phyloP scores from a whole-genome alignment of 768 basidiomycete species.

The Cystofilobasidium macerans region DNA sequence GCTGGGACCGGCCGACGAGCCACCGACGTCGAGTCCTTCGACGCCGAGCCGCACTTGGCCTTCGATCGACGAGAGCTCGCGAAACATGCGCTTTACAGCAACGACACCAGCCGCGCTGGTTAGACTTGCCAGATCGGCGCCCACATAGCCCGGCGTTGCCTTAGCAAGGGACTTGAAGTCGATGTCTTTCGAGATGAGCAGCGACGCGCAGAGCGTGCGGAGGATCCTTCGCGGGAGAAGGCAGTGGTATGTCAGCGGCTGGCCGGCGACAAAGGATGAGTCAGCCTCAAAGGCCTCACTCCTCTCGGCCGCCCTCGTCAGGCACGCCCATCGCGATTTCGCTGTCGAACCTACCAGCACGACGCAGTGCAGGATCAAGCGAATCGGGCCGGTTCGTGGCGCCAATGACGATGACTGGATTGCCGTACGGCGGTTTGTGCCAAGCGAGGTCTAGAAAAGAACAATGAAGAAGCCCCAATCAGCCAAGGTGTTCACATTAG shows the following conservation, averaged over 20 bases:
- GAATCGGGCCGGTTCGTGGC: conserved; percentile 95
- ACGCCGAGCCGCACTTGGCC: neutral
- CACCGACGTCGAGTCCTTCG: neutral
- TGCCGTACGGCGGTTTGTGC: conserved; percentile 77
- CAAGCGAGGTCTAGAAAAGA: conserved; percentile 66
- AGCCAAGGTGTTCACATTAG: neutral
- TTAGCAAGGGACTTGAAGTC: conserved; percentile 77
- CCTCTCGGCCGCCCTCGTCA: conserved; percentile 74
- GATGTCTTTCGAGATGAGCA: conserved; percentile 77
- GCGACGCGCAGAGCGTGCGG: conserved; percentile 67
- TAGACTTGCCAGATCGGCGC: conserved; percentile 81
- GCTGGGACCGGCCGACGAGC: no score
- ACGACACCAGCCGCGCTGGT: conserved; percentile 90
- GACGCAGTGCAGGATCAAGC: conserved; percentile 78
- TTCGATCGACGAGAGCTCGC: conserved; percentile 48
- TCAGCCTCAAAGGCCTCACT: conserved; percentile 45
- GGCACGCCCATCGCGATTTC: conserved; percentile 98
- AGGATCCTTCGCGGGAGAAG: conserved; percentile 55
- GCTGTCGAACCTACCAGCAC: conserved; percentile 91
- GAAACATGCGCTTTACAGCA: conserved; percentile 92
- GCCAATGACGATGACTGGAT: conserved; percentile 85
- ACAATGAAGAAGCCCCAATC: neutral
- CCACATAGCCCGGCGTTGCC: conserved; percentile 92
- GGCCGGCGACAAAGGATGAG: neutral
- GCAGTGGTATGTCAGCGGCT: neutral